Evolutionary conservation across 1,284 basidiomycete genomes (phyloP).

Genomic region (Sporisorium graminicola): DNA sequence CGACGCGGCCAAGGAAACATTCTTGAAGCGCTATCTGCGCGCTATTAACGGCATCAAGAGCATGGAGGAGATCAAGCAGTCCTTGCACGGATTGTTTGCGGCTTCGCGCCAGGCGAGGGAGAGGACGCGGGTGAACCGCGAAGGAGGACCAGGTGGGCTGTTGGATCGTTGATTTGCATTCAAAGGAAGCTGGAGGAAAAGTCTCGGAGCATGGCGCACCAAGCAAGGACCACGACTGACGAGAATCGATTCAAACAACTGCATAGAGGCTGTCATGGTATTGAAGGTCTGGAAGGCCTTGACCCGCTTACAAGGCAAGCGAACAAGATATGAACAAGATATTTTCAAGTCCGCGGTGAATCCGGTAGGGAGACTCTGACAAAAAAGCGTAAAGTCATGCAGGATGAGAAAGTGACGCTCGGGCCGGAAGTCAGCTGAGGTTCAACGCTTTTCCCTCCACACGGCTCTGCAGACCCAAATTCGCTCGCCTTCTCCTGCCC

Average conservation of each 20-base stretch:
- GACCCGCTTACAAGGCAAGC: background rate
- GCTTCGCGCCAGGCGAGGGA: slow-evolving; percentile 63
- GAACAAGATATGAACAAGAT: no score
- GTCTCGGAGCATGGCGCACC: no score
- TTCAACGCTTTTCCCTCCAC: background rate
- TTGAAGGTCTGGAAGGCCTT: no score
- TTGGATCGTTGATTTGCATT: slow-evolving; percentile 30
- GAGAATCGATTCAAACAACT: background rate
- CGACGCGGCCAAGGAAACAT: slow-evolving; percentile 79
- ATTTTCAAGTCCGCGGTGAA: background rate
- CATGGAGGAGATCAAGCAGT: slow-evolving; percentile 54
- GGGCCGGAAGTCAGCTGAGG: slow-evolving; percentile 1
- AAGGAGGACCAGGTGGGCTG: slow-evolving; percentile 19
- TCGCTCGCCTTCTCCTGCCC: no score
- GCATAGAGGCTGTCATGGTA: background rate
- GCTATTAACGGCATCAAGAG: slow-evolving; percentile 23
- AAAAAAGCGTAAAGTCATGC: background rate
- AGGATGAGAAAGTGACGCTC: background rate
- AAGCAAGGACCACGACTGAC: background rate
- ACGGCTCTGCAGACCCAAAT: no score
- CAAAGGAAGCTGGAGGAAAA: background rate
- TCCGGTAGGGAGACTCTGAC: no score
- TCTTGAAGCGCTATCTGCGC: slow-evolving; percentile 73
- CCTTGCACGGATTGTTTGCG: slow-evolving; percentile 49
- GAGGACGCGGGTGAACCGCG: slow-evolving; percentile 36